Base-by-base conservation (phyloP, 192 early-diverging fungal species). In the Mortierella alpina region DNA sequence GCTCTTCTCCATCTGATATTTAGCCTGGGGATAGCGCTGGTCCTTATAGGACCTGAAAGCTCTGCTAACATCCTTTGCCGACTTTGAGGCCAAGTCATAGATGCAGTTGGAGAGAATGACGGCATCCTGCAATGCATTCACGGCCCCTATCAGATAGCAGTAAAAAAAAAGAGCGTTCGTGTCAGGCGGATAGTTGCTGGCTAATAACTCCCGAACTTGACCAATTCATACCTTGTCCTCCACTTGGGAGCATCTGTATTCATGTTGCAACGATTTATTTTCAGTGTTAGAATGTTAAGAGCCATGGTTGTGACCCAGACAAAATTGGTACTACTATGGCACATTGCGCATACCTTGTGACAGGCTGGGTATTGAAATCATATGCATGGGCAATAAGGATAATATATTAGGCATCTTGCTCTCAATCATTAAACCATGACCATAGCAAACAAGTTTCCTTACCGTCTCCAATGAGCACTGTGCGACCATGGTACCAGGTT, bases 101-200 rank as follows among this genome's bases (percentile, higher is more conserved):
- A 73, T 41, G 22, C 60, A 46, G 51, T 73, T 73, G 23, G 71
- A 62, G 17, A 73, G 63, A 31, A 73, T 46, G 13, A 64, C 62
- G 42, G 71, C 71, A 44, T 73, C 71, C 46, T 63, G 54, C 71
- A 73, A 59, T 1, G 71, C 71, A 52, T 73, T 73, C n/a, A 73
- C 53, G 20, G 64, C 64, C 0, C 69, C 60, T 59, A 50, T 48
- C 65, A 53, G 7, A 50, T 0, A 20, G 1, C 7, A 14, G 6
- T 15, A 60, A 0, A 8, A 44, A 60, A 5, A 45, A 4, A n/a
- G 46, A 31, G 31, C 31, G 31, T 31, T 2, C 31, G 31, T 3
- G 8, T 10, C 11, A 40, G 15, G 4, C 3, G 31, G 5, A 17
- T 59, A 44, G 46, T 59, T 13, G 22, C 5, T 14, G 22, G 14